Conservation (phyloP, 192 early-diverging fungal genomes). For the Mortierella claussenii region DNA sequence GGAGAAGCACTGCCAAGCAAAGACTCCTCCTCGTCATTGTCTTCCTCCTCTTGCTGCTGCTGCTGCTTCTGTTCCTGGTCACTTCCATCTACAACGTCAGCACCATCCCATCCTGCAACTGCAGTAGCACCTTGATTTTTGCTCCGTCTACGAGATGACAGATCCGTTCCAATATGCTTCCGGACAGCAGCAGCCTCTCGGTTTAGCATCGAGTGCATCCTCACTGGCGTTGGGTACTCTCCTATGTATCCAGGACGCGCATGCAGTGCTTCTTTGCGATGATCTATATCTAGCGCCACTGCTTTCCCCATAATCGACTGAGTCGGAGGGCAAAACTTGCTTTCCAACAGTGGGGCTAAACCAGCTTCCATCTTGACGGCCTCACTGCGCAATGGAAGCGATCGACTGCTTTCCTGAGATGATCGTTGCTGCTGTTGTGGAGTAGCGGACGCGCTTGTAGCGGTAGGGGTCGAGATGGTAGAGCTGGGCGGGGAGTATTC, state of each 20-base stretch:
- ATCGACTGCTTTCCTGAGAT: not conserved
- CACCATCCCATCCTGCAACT: not conserved
- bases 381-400: not conserved
- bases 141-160: not conserved
- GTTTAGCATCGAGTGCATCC: constrained; percentile 34
- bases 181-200: constrained; percentile 8
- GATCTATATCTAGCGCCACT: constrained; percentile 3
- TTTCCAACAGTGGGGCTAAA: not conserved
- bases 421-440: not conserved
- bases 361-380: not conserved
- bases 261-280: constrained; percentile 8
- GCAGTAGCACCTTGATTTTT: no score
- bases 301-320: constrained; percentile 16
- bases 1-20: not conserved
- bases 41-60: no score
- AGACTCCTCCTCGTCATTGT: no score
- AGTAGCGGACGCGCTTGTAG: no score
- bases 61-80: no score
- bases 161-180: not conserved
- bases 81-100: not conserved
- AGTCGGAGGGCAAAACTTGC: not conserved
- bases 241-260: constrained; percentile 36
- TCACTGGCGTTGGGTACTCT: constrained; percentile 31
- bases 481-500: no score
- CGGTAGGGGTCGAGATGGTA: no score